These are phyloP conservation scores for Suhomyces bribrorum DNA, from an alignment of 1,139 yeast genomes.

Conservation along the genomic window DNA sequence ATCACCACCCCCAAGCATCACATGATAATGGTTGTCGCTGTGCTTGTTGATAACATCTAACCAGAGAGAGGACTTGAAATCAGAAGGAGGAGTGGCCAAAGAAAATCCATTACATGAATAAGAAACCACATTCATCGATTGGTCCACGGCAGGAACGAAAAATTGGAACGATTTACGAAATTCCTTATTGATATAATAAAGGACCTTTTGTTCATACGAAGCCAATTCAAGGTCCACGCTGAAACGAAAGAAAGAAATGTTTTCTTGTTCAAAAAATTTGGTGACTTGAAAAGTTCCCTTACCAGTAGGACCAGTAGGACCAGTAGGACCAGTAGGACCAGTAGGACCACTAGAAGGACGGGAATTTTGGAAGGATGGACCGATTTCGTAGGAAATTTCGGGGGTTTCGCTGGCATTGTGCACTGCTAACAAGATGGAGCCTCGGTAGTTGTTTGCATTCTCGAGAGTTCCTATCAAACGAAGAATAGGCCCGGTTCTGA, in stretches of 20 bases:
- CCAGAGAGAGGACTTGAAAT: constrained; percentile 81
- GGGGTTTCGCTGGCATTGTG: constrained; percentile 40
- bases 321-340: constrained; percentile 11
- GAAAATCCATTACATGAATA: constrained; percentile 95
- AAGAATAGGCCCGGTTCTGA: constrained; percentile 77
- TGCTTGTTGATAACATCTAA: constrained; percentile 76
- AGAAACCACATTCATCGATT: constrained; percentile 77
- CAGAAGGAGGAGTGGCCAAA: constrained; percentile 62
- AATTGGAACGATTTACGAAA: constrained; percentile 48
- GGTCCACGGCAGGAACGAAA: constrained; percentile 55
- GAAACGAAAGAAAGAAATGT: constrained; percentile 64
- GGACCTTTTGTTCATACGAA: constrained; percentile 57
- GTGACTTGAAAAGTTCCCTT: constrained; percentile 50
- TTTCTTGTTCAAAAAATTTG: constrained; percentile 47
- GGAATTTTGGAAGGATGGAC: constrained; percentile 36
- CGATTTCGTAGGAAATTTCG: constrained; percentile 38
- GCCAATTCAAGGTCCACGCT: constrained; percentile 49
- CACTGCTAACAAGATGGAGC: constrained; percentile 63
- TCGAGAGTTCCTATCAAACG: constrained; percentile 64
- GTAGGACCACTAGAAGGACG: too few relatives aligned
- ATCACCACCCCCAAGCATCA: constrained; percentile 97
- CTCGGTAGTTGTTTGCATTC: constrained; percentile 57
- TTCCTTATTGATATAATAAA: constrained; percentile 55
- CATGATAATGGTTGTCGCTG: constrained; percentile 69
- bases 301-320: neutral